Evolutionary conservation across 2,329 filamentous ascomycete genomes (phyloP).

Genomic region (Akanthomyces lecanii): DNA sequence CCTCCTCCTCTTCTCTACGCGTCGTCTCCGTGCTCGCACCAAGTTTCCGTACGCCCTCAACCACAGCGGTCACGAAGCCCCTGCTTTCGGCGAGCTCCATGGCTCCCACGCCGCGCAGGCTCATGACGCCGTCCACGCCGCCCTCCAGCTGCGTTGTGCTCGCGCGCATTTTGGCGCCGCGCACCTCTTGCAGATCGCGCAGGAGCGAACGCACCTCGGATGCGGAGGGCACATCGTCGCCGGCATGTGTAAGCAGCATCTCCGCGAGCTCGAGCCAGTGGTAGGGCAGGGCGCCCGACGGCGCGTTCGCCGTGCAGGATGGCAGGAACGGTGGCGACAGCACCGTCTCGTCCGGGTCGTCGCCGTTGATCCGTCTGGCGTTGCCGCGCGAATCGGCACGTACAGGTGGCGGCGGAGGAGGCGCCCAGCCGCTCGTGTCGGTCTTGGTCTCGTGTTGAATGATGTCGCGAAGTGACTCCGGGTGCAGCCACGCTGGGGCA

Average conservation of each 20-base stretch:
- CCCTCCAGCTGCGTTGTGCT: conserved; percentile 69
- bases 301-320: conserved; percentile 66
- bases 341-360: conserved; percentile 26
- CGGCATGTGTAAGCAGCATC: conserved; percentile 77
- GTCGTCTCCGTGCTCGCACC: conserved; percentile 75
- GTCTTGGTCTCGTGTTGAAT: conserved; percentile 75
- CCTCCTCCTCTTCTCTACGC: conserved; percentile 72
- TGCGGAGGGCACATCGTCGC: conserved; percentile 72
- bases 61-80: conserved; percentile 76
- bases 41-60: conserved; percentile 82
- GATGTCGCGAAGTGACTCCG: conserved; percentile 69
- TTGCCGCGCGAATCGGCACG: conserved; percentile 45
- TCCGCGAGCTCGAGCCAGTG: conserved; percentile 94
- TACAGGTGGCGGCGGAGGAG: conserved; percentile 64
- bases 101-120: conserved; percentile 71
- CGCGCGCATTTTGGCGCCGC: conserved; percentile 81
- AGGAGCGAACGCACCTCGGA: conserved; percentile 71
- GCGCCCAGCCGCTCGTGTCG: conserved; percentile 69
- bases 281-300: conserved; percentile 73
- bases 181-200: conserved; percentile 78
- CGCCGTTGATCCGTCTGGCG: conserved; percentile 31
- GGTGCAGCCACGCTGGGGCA: conserved; percentile 82
- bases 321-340: conserved; percentile 73
- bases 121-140: conserved; percentile 67
- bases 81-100: conserved; percentile 90